Conservation (phyloP, 495 filamentous ascomycete species). For the Neurospora sublineolata region DNA sequence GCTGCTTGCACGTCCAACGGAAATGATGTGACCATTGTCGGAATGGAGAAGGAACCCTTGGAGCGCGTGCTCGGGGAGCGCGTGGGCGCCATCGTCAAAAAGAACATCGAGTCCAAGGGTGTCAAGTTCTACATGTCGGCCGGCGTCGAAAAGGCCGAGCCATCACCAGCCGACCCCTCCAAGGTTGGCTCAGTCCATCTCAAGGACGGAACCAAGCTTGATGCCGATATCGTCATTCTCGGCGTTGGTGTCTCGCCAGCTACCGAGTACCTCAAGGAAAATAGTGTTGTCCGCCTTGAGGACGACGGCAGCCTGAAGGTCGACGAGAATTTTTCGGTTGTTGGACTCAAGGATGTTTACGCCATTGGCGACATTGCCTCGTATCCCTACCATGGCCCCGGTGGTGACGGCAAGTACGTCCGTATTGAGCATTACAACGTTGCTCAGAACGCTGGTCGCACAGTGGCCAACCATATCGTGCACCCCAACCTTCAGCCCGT, state of each 20-base stretch:
- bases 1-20: conserved; percentile 63
- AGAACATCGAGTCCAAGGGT: conserved; percentile 67
- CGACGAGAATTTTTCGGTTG: conserved; percentile 64
- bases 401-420: conserved; percentile 52
- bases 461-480: conserved; percentile 62
- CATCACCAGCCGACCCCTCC: conserved; percentile 49
- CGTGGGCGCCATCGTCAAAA: conserved; percentile 71
- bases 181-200: conserved; percentile 71
- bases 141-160: conserved; percentile 65
- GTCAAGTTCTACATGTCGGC: conserved; percentile 78
- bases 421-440: conserved; percentile 98
- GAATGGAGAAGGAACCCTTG: conserved; percentile 77
- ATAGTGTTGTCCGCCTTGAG: conserved; percentile 52
- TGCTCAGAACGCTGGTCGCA: conserved; percentile 80
- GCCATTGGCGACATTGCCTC: conserved; percentile 95
- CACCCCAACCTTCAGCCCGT: conserved; percentile 48
- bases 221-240: conserved; percentile 81
- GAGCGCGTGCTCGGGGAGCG: conserved; percentile 77
- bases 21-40: conserved; percentile 80
- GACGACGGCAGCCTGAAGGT: conserved; percentile 72
- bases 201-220: conserved; percentile 75
- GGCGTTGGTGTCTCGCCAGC: conserved; percentile 82
- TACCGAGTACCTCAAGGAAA: conserved; percentile 74
- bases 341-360: conserved; percentile 66
- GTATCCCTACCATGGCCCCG: conserved; percentile 86